Evolutionary conservation across 768 basidiomycete species (phyloP).

Genomic region (Leccinum obscurum): DNA sequence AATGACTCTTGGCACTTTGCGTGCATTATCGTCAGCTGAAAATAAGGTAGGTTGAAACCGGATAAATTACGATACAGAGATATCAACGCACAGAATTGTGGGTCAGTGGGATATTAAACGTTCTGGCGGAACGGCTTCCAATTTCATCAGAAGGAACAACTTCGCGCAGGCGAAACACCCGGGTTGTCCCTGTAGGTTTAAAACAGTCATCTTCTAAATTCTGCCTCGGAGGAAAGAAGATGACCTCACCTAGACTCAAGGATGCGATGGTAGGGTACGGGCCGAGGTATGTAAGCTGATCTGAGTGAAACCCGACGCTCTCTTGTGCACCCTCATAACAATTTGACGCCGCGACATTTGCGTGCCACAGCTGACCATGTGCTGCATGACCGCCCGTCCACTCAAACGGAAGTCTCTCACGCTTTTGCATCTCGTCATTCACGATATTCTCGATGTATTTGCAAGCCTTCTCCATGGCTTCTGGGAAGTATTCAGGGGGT

Average conservation of each 20-base stretch:
- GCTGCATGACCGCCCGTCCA: slow-evolving; percentile 47
- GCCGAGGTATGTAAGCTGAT: slow-evolving; percentile 78
- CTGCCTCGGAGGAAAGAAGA: neutral
- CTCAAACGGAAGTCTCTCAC: slow-evolving; percentile 63
- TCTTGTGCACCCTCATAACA: slow-evolving; percentile 83
- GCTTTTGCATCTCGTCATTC: slow-evolving; percentile 64
- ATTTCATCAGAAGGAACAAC: slow-evolving; percentile 67
- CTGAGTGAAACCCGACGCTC: slow-evolving; percentile 80
- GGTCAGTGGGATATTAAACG: slow-evolving; percentile 72
- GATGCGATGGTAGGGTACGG: slow-evolving; percentile 87
- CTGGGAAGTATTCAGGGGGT: slow-evolving; percentile 56
- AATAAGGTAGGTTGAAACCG: neutral
- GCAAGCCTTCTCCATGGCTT: slow-evolving; percentile 80
- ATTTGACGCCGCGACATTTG: slow-evolving; percentile 85
- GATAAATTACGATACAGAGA: neutral
- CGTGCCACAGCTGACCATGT: slow-evolving; percentile 54
- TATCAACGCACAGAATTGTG: slow-evolving; percentile 69
- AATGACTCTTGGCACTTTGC: slow-evolving; percentile 80
- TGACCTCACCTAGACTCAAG: slow-evolving; percentile 64
- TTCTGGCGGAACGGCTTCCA: slow-evolving; percentile 58
- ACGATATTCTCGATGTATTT: slow-evolving; percentile 66
- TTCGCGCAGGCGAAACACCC: slow-evolving; percentile 75
- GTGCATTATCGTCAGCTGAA: slow-evolving; percentile 83
- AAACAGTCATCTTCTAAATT: neutral
- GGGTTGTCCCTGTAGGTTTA: slow-evolving; percentile 52